phyloP scores from a whole-genome alignment of 176 grass and related monocot species.

The Avena insularis region DNA sequence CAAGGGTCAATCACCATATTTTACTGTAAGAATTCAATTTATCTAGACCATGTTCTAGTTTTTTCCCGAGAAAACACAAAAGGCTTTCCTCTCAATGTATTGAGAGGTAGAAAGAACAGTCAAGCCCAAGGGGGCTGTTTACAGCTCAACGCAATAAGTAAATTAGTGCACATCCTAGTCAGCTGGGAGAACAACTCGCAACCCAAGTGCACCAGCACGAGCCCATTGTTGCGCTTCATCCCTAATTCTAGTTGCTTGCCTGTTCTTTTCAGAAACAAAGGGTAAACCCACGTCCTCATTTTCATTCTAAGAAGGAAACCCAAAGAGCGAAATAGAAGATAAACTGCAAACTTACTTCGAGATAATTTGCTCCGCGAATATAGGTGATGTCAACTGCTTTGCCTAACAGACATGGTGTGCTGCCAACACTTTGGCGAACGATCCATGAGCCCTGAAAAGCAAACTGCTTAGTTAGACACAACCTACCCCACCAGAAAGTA shows the following conservation, averaged over 20 bases:
- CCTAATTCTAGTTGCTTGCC: not conserved
- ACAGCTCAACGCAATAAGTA: too few species aligned
- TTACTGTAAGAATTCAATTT: slow-evolving; percentile 30
- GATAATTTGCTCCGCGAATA: slow-evolving; percentile 83
- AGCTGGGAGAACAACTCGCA: too few species aligned
- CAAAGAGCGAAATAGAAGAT: not conserved
- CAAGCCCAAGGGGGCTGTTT: too few species aligned
- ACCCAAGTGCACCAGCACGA: too few species aligned
- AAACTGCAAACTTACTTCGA: slow-evolving; percentile 63
- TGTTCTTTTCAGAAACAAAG: not conserved
- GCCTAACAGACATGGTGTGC: slow-evolving; percentile 93
- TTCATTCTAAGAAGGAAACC: not conserved
- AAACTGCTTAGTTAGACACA: slow-evolving; percentile 39
- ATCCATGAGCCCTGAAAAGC: slow-evolving; percentile 91
- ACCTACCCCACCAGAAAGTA: not conserved
- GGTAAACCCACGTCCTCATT: not conserved
- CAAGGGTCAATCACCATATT: not conserved
- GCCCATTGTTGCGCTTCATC: too few species aligned
- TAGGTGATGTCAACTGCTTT: slow-evolving; percentile 97
- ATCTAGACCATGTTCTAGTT: not conserved
- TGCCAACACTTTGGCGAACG: slow-evolving; percentile 95
- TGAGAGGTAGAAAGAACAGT: too few species aligned
- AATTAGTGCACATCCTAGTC: too few species aligned
- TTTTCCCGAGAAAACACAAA: not conserved
- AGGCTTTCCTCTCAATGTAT: too few species aligned